Base-by-base conservation (phyloP, 495 filamentous ascomycete species). In the Penicillium malachiteum region DNA sequence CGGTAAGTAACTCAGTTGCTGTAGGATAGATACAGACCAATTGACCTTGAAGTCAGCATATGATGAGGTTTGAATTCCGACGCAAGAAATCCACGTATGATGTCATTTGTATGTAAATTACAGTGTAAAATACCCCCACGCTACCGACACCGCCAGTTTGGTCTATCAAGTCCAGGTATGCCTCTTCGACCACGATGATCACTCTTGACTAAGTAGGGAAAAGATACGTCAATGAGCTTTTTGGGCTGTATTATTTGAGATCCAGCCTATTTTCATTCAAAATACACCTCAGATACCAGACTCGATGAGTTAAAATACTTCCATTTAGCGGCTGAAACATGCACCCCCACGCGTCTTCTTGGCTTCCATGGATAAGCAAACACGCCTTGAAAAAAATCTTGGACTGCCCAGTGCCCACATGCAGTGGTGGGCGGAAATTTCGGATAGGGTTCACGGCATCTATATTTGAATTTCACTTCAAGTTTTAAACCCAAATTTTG, bases 101-200 rank as follows among this genome's bases (percentile, higher is more conserved):
- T 64, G 61, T 64, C 63, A 66, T 43, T 52, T 54, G 45, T 45
- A 45, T 32, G 18, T 39, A 43, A 45, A 34, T 30, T 48, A 48
- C 43, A 39, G 9, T 18, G 52, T 55, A 63, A 60, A 39, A 17
- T 16, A 64, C 64, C 64, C 64, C 64, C 64, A 67, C 64, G 56
- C 64, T 67, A 63, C 14, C 30, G 39, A 50, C 48, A 50, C 48
- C 48, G 35, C 48, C 48, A 41, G 48, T 41, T 41, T 31, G 48
- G 48, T 8, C 16, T 17, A n/a, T 30, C 35, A 38, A 26, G 21
- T 26, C 32, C 35, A 50, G 21, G 14, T 30, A 26, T 26, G 21
- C 21, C 21, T 26, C 21, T 4, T 26, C 4, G 4, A 26, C 21
- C 21, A 26, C 21, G 21, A 26, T 26, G 21, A 1, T 26, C 21